Conservation (phyloP, 768 basidiomycete genomes). For the Exidia glandulosa region DNA sequence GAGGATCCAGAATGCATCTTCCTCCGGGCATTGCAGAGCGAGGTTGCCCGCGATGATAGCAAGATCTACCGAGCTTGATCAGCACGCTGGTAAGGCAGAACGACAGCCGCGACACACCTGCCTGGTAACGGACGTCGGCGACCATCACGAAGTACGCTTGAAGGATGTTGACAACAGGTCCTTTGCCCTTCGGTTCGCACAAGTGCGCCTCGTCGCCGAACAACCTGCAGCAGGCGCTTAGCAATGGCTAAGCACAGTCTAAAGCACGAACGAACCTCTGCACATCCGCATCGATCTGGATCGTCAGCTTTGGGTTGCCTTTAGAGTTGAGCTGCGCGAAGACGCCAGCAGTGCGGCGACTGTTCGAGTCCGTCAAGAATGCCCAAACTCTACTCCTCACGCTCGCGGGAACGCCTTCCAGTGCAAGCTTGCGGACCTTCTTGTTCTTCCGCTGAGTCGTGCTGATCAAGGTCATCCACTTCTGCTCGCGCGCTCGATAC, state of each 20-base stretch:
- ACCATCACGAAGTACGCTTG: constrained; percentile 81
- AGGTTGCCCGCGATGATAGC: constrained; percentile 63
- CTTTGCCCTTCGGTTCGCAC: constrained; percentile 34
- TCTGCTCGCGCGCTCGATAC: constrained; percentile 63
- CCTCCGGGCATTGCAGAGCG: constrained; percentile 65
- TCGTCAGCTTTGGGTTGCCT: constrained; percentile 35
- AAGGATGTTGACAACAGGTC: constrained; percentile 42
- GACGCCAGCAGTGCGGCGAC: constrained; percentile 53
- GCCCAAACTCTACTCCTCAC: constrained; percentile 82
- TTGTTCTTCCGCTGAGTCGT: constrained; percentile 65
- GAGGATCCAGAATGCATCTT: constrained; percentile 88
- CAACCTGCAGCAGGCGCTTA: too few relatives aligned
- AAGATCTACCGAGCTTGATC: too few relatives aligned
- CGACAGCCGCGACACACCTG: constrained; percentile 33
- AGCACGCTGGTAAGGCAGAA: neutral
- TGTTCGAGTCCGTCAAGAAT: constrained; percentile 67
- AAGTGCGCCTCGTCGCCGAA: constrained; percentile 52
- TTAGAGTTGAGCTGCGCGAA: constrained; percentile 54
- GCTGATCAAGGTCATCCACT: constrained; percentile 46
- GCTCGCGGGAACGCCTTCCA: constrained; percentile 71
- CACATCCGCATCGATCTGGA: constrained; percentile 52
- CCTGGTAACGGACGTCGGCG: constrained; percentile 61
- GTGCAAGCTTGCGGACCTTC: constrained; percentile 61
- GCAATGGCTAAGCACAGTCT: neutral
- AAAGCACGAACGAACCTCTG: too few relatives aligned